These are phyloP conservation scores for Magnolia sinica DNA, from an alignment of 164 flowering plant species.

Conservation along the genomic window DNA sequence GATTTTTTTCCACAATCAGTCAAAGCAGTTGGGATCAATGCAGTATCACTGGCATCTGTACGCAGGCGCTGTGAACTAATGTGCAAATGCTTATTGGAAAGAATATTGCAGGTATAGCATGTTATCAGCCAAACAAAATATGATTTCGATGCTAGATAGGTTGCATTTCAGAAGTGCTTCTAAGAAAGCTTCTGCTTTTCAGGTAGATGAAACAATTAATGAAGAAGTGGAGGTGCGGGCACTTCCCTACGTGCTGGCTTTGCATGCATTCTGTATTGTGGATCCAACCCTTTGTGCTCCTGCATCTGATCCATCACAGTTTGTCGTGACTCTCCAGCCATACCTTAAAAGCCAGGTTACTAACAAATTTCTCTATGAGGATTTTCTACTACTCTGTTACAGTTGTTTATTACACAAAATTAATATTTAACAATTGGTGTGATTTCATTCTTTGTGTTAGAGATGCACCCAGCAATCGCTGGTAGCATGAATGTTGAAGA, in stretches of 20 bases:
- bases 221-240: constrained; percentile 63
- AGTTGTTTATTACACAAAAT: too few relatives aligned
- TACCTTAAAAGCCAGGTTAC: constrained; percentile 91
- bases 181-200: constrained; percentile 11
- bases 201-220: constrained; percentile 72
- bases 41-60: constrained; percentile 66
- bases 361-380: background rate
- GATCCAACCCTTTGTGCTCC: constrained; percentile 95
- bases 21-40: constrained; percentile 88
- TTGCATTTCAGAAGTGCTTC: background rate
- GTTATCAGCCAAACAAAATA: background rate
- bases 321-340: constrained; percentile 91
- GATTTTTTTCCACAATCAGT: constrained; percentile 92
- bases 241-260: constrained; percentile 79
- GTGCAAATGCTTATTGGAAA: constrained; percentile 95
- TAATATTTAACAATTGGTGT: background rate
- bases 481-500: too few relatives aligned
- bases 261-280: constrained; percentile 93
- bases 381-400: background rate
- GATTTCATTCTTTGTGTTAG: background rate
- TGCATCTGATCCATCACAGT: constrained; percentile 87
- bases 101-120: constrained; percentile 75
- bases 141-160: background rate
- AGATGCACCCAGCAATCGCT: too few relatives aligned
- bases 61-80: constrained; percentile 91